phyloP scores from a whole-genome alignment of 306 rosid species.

The Acmispon strigosus region DNA sequence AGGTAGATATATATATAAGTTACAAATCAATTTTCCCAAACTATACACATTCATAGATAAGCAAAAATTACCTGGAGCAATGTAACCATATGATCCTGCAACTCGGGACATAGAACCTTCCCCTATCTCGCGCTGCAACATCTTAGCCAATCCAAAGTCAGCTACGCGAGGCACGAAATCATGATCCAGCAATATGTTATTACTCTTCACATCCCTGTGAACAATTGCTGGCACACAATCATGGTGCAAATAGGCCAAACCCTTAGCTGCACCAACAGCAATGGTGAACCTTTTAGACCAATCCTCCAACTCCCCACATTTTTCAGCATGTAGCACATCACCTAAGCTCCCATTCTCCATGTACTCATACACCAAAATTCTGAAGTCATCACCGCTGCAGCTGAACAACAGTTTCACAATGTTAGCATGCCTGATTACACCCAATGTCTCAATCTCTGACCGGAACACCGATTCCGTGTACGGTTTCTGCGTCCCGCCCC shows the following conservation, averaged over 20 bases:
- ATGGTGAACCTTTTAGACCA: slow-evolving; percentile 48
- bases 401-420: slow-evolving; percentile 65
- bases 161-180: slow-evolving; percentile 62
- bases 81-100: slow-evolving; percentile 83
- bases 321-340: slow-evolving; percentile 52
- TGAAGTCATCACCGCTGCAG: slow-evolving; percentile 51
- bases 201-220: slow-evolving; percentile 90
- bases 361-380: slow-evolving; percentile 64
- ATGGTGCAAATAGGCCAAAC: slow-evolving; percentile 72
- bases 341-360: slow-evolving; percentile 81
- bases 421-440: slow-evolving; percentile 72
- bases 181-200: slow-evolving; percentile 62
- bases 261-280: slow-evolving; percentile 67
- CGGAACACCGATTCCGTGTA: slow-evolving; percentile 41
- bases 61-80: slow-evolving; percentile 60
- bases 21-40: slow-evolving; percentile 5
- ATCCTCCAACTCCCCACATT: slow-evolving; percentile 26
- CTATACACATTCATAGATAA: neutral
- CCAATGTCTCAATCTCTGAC: slow-evolving; percentile 69
- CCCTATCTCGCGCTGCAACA: slow-evolving; percentile 24
- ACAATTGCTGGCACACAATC: slow-evolving; percentile 64
- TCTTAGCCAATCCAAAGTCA: slow-evolving; percentile 82
- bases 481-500: slow-evolving; percentile 27
- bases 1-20: neutral
- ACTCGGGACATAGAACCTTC: slow-evolving; percentile 47